A percentile compares a stretch with the other conserved stretches of the same genome.
Evolutionary conservation across 805 yeast genomes (phyloP).

Genomic region (Yamadazyma olivae): DNA sequence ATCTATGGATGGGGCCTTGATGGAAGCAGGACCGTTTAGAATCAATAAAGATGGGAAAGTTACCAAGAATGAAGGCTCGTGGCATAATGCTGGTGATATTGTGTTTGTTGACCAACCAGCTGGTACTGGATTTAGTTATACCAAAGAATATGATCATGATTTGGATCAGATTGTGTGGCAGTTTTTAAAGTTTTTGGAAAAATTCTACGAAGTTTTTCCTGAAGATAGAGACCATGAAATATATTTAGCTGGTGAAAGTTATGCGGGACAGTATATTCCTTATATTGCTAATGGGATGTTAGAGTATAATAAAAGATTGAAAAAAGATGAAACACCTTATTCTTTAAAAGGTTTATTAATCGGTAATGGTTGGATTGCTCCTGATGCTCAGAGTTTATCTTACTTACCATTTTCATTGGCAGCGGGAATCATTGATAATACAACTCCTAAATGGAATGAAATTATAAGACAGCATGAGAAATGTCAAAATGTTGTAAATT

Average conservation of each 20-base stretch:
- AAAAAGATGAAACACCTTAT: constrained; percentile 18
- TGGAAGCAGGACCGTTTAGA: constrained; percentile 90
- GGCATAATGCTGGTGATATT: constrained; percentile 78
- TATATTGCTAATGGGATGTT: constrained; percentile 68
- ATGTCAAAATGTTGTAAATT: constrained; percentile 55
- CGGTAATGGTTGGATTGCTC: constrained; percentile 96
- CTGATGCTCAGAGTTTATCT: constrained; percentile 77
- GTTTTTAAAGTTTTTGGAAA: constrained; percentile 61
- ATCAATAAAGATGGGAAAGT: constrained; percentile 45
- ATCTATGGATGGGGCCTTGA: constrained; percentile 93
- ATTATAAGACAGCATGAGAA: constrained; percentile 50
- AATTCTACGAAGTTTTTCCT: constrained; percentile 71
- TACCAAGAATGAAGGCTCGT: constrained; percentile 64
- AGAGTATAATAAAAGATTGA: constrained; percentile 35
- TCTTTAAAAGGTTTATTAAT: constrained; percentile 67
- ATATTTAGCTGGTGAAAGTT: constrained; percentile 89
- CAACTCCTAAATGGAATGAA: constrained; percentile 35
- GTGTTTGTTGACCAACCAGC: constrained; percentile 92
- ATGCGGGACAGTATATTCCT: constrained; percentile 96
- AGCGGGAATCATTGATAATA: constrained; percentile 49
- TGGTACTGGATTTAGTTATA: constrained; percentile 85
- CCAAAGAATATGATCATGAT: constrained; percentile 53
- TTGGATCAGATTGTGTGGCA: constrained; percentile 57
- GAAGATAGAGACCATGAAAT: constrained; percentile 62
- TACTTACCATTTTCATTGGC: constrained; percentile 69